phyloP scores from a whole-genome alignment of 2,329 filamentous ascomycete species.

The Aspergillus sergii region DNA sequence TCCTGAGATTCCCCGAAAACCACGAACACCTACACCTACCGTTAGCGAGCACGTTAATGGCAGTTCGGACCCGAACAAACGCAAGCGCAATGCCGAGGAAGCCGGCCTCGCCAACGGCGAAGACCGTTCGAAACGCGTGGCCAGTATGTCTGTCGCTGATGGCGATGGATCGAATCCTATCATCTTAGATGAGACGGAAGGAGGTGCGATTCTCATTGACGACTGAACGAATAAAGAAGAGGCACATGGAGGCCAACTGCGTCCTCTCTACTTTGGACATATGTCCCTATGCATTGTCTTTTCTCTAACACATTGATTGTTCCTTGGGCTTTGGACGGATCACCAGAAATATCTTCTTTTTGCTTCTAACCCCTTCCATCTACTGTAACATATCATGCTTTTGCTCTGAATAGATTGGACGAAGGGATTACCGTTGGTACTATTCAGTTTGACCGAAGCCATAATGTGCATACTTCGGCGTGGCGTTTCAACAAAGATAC shows the following conservation, averaged over 20 bases:
- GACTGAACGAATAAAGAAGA: conserved; percentile 12
- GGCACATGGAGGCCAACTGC: neutral
- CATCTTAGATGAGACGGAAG: conserved; percentile 53
- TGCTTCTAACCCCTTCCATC: conserved; percentile 8
- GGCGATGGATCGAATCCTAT: conserved; percentile 44
- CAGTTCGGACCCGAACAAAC: conserved; percentile 31
- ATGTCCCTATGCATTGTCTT: neutral
- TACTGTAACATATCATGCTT: conserved; percentile 22
- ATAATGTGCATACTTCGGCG: conserved; percentile 1
- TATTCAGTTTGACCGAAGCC: neutral
- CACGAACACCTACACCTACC: conserved; percentile 39
- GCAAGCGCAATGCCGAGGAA: conserved; percentile 51
- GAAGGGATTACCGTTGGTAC: neutral
- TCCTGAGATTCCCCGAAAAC: conserved; percentile 52
- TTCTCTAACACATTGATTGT: neutral
- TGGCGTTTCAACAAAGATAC: neutral
- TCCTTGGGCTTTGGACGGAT: neutral
- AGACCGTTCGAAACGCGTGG: conserved; percentile 47
- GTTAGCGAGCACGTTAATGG: conserved; percentile 34
- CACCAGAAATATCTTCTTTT: conserved; percentile 3
- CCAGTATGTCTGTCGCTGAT: conserved; percentile 40
- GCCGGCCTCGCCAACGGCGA: conserved; percentile 38
- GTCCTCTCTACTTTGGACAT: neutral
- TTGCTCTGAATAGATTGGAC: conserved; percentile 13
- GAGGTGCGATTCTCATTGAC: conserved; percentile 68